These are phyloP conservation scores for Boletus barrowsii DNA, from an alignment of 768 basidiomycete genomes.

Conservation along the genomic window DNA sequence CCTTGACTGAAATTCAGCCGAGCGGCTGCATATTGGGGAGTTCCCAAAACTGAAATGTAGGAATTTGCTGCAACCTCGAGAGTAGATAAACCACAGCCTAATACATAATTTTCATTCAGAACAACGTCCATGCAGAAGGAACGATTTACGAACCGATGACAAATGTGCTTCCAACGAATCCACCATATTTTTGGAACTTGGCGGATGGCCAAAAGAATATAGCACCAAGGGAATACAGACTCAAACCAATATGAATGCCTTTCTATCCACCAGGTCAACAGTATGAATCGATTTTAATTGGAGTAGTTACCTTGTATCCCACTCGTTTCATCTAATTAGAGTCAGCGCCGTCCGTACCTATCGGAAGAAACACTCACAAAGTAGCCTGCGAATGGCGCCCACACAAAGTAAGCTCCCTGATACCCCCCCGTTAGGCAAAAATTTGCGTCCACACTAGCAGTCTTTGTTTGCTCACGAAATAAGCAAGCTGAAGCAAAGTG, in stretches of 20 bases:
- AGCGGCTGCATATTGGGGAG: constrained; percentile 67
- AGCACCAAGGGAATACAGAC: constrained; percentile 61
- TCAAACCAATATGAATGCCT: constrained; percentile 62
- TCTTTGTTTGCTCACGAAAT: constrained; percentile 46
- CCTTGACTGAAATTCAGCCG: constrained; percentile 79
- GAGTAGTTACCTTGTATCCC: constrained; percentile 59
- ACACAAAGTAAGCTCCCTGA: constrained; percentile 61
- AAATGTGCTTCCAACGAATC: constrained; percentile 73
- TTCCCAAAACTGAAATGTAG: constrained; percentile 69
- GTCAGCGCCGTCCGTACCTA: neutral
- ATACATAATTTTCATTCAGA: neutral
- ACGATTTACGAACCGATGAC: constrained; percentile 47
- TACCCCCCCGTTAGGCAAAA: neutral
- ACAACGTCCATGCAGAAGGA: neutral
- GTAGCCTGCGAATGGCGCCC: constrained; percentile 53
- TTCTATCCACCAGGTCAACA: constrained; percentile 30
- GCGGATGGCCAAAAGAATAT: constrained; percentile 81
- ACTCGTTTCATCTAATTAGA: constrained; percentile 50
- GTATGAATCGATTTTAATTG: neutral
- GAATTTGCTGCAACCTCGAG: constrained; percentile 77
- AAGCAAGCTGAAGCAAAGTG: constrained; percentile 71
- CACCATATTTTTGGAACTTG: constrained; percentile 61
- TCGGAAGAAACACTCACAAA: constrained; percentile 42
- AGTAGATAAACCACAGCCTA: constrained; percentile 63
- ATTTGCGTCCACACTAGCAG: neutral